phyloP scores from a whole-genome alignment of 225 moss, liverwort and hornwort genomes.

The Pseudoscleropodium purum region DNA sequence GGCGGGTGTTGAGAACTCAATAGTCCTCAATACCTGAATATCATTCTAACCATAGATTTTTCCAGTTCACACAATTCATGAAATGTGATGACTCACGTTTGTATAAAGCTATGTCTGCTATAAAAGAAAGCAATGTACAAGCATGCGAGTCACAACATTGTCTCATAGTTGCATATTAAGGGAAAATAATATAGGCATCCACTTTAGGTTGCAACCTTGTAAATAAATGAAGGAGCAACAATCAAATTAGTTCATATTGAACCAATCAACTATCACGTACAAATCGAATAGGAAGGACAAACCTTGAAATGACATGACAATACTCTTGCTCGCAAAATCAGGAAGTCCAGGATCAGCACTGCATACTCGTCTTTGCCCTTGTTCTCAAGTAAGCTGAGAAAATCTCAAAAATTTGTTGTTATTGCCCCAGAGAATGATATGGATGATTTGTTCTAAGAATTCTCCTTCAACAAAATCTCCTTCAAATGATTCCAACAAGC shows the following conservation, averaged over 20 bases:
- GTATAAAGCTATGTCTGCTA: neutral
- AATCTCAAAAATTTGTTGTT: neutral
- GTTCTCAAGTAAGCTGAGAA: neutral
- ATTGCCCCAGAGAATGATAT: neutral
- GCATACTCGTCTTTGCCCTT: neutral
- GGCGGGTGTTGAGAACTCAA: neutral
- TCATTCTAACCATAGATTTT: neutral
- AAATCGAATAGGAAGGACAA: neutral
- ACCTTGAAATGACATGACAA: constrained; percentile 15
- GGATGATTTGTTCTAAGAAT: neutral
- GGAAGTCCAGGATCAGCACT: neutral
- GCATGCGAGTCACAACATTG: neutral
- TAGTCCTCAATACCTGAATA: neutral
- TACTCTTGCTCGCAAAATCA: neutral
- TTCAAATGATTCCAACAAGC: neutral
- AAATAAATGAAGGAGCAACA: neutral
- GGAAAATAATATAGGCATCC: neutral
- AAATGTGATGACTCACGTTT: neutral
- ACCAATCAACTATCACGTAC: neutral
- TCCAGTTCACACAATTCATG: neutral
- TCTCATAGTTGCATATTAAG: neutral
- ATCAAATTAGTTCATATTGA: neutral
- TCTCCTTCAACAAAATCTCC: neutral
- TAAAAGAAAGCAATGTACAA: neutral
- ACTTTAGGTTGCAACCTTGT: neutral